These are phyloP conservation scores for Artemisia tridentata DNA, from an alignment of 129 eudicot genomes.

Conservation along the genomic window DNA sequence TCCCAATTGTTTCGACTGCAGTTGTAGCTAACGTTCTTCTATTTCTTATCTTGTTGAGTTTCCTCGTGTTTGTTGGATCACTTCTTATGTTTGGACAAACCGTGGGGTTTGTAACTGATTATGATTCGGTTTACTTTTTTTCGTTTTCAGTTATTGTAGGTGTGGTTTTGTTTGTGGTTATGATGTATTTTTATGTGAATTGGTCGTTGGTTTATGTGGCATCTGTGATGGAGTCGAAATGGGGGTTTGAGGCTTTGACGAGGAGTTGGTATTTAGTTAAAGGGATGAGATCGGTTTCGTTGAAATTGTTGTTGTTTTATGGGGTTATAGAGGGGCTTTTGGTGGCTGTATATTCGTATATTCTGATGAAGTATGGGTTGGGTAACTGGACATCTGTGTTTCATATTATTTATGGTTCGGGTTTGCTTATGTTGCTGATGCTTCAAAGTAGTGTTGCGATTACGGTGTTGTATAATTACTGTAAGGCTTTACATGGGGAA, in stretches of 20 bases:
- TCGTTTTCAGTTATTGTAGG: background rate
- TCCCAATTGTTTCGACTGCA: constrained; percentile 43
- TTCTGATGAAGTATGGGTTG: background rate
- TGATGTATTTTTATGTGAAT: constrained; percentile 37
- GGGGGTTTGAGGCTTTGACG: constrained; percentile 56
- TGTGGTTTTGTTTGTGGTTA: background rate
- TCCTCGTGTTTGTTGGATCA: constrained; percentile 3
- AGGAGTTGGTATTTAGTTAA: constrained; percentile 48
- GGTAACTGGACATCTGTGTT: constrained; percentile 30
- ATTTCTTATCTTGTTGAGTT: constrained; percentile 8
- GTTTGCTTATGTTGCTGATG: constrained; percentile 44
- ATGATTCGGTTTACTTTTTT: constrained; percentile 26
- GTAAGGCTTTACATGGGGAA: constrained; percentile 74
- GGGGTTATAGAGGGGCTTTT: constrained; percentile 34
- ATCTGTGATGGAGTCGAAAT: constrained; percentile 49
- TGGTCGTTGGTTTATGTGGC: constrained; percentile 48
- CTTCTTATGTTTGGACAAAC: background rate
- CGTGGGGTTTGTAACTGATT: constrained; percentile 37
- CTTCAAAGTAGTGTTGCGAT: constrained; percentile 41
- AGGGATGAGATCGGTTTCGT: constrained; percentile 49
- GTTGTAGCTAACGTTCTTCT: constrained; percentile 15
- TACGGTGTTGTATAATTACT: constrained; percentile 68
- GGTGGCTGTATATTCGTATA: constrained; percentile 16
- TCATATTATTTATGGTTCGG: constrained; percentile 40
- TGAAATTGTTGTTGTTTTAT: constrained; percentile 36